Conservation (phyloP, 2,329 filamentous ascomycete genomes). For the Mycocentrospora acerina region DNA sequence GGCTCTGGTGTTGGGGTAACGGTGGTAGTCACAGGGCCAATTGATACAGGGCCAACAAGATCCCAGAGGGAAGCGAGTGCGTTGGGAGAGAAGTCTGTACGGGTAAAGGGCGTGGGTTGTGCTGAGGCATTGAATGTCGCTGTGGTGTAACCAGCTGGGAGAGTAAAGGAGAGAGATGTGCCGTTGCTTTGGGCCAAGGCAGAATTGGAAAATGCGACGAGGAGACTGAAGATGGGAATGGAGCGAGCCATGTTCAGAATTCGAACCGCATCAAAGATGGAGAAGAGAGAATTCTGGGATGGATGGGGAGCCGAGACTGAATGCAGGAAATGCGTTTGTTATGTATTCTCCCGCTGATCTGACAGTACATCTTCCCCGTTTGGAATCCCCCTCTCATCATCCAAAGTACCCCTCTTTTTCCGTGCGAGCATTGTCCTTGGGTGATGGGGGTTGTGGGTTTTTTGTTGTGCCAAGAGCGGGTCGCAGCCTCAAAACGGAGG, state of each 20-base stretch:
- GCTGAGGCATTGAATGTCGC: constrained; percentile 47
- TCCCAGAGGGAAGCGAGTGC: constrained; percentile 50
- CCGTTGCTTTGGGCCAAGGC: constrained; percentile 18
- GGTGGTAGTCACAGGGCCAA: constrained; percentile 47
- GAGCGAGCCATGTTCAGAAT: constrained; percentile 22
- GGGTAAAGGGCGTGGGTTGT: constrained; percentile 46
- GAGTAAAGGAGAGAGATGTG: constrained; percentile 27
- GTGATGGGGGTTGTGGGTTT: neutral
- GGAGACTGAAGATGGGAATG: constrained; percentile 12
- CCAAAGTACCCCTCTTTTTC: neutral
- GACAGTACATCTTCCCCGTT: neutral
- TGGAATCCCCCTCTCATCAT: neutral
- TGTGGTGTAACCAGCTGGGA: constrained; percentile 39
- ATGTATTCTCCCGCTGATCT: constrained; percentile 15
- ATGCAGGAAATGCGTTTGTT: no score
- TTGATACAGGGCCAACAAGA: constrained; percentile 46
- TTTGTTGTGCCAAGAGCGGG: constrained; percentile 16
- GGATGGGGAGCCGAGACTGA: no score
- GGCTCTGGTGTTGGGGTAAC: constrained; percentile 48
- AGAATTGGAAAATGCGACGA: constrained; percentile 16
- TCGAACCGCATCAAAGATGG: neutral
- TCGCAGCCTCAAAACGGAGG: constrained; percentile 16
- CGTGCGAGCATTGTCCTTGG: constrained; percentile 11
- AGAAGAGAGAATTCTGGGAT: neutral
- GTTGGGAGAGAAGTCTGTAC: constrained; percentile 51